These are phyloP conservation scores for Leccinum subgranulosum DNA, from an alignment of 768 basidiomycete species.

Conservation along the genomic window DNA sequence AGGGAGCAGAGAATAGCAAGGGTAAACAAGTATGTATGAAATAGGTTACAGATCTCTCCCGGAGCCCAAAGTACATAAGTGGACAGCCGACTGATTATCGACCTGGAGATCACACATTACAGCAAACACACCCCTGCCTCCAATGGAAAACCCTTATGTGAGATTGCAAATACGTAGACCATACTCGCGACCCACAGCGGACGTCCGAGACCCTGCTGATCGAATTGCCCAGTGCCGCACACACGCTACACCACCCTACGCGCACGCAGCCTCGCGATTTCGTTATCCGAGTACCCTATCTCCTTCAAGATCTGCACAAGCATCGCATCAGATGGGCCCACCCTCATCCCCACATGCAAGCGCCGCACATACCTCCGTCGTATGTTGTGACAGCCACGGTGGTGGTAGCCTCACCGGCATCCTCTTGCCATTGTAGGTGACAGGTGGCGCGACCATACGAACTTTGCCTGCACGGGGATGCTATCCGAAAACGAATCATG, in stretches of 20 bases:
- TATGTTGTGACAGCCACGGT: constrained; percentile 87
- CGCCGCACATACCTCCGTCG: constrained; percentile 53
- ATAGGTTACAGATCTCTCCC: constrained; percentile 28
- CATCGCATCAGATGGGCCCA: constrained; percentile 1
- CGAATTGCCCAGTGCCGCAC: constrained; percentile 6
- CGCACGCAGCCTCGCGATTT: constrained; percentile 43
- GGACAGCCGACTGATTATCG: constrained; percentile 32
- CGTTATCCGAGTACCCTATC: constrained; percentile 38
- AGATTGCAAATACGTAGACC: constrained; percentile 26
- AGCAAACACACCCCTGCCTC: constrained; percentile 8
- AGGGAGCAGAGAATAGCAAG: constrained; percentile 5
- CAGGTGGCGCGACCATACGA: constrained; percentile 78
- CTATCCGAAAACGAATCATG: constrained; percentile 30
- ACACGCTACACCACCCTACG: constrained; percentile 38
- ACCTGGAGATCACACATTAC: constrained; percentile 25
- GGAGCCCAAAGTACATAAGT: constrained; percentile 27
- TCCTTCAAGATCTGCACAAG: constrained; percentile 37
- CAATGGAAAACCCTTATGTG: constrained; percentile 22
- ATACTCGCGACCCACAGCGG: constrained; percentile 29
- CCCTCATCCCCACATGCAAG: constrained; percentile 1
- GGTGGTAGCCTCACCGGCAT: constrained; percentile 76
- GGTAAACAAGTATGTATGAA: constrained; percentile 17
- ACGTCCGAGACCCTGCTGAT: constrained; percentile 10
- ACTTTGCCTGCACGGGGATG: constrained; percentile 75
- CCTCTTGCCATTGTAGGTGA: constrained; percentile 75